Evolutionary conservation across 2,329 filamentous ascomycete species (phyloP).

Genomic region (Coniochaeta sp.): DNA sequence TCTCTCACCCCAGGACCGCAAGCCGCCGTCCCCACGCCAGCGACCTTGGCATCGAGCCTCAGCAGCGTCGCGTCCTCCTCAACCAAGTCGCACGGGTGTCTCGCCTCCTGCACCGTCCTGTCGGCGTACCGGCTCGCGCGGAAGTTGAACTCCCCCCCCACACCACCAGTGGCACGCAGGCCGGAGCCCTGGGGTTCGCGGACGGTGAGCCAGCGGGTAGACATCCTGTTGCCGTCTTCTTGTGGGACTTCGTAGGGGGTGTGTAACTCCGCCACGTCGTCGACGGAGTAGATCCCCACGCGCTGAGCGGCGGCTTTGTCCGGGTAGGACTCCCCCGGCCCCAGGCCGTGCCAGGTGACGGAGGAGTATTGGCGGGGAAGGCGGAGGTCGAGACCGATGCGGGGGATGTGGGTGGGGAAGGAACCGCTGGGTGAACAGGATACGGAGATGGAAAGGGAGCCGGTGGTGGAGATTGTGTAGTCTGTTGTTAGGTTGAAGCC

Average conservation of each 20-base stretch:
- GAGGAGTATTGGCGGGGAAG: conserved; percentile 37
- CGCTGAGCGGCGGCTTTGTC: conserved; percentile 52
- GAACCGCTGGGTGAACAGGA: conserved; percentile 37
- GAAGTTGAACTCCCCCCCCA: conserved; percentile 41
- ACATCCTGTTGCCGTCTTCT: conserved; percentile 58
- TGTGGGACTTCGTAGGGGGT: conserved; percentile 60
- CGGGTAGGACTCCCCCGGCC: conserved; percentile 57
- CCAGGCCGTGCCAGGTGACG: conserved; percentile 55
- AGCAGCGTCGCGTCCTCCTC: conserved; percentile 38
- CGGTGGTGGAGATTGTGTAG: conserved; percentile 43
- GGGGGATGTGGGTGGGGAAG: conserved; percentile 48
- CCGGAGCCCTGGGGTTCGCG: conserved; percentile 19
- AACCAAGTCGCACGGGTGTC: conserved; percentile 56
- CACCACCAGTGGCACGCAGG: conserved; percentile 19
- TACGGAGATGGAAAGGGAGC: conserved; percentile 38
- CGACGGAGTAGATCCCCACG: conserved; percentile 38
- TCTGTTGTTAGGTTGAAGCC: conserved; percentile 38
- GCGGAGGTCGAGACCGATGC: conserved; percentile 53
- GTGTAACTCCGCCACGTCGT: conserved; percentile 41
- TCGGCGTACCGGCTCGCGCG: conserved; percentile 46
- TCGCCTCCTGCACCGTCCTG: conserved; percentile 46
- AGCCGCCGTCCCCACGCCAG: conserved; percentile 41
- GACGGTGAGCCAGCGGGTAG: conserved; percentile 46
- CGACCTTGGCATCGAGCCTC: conserved; percentile 37
- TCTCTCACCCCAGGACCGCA: conserved; percentile 41